Conservation (phyloP, 306 rosid genomes). For the Fagus crenata region DNA sequence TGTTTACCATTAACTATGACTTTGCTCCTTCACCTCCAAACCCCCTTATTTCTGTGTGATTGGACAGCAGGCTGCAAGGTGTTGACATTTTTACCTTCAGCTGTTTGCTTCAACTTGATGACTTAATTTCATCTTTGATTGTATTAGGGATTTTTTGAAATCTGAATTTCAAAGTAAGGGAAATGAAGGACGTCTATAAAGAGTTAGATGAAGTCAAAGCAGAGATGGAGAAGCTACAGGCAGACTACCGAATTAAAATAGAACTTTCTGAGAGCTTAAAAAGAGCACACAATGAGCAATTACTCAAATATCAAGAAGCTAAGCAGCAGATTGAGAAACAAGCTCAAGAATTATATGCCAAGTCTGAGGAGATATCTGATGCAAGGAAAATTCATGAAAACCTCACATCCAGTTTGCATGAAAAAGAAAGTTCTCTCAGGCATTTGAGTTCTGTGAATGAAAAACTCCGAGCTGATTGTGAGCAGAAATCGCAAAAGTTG, state of each 20-base stretch:
- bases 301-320: conserved; percentile 49
- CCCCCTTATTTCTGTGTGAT: neutral
- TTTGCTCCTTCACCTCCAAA: neutral
- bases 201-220: conserved; percentile 50
- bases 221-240: conserved; percentile 52
- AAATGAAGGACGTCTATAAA: conserved; percentile 40
- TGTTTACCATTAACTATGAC: neutral
- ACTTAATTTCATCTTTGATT: neutral
- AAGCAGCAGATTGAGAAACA: conserved; percentile 42
- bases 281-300: conserved; percentile 36
- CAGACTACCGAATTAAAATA: conserved; percentile 39
- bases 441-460: conserved; percentile 45
- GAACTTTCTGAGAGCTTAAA: conserved; percentile 42
- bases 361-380: conserved; percentile 48
- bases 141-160: conserved; percentile 20
- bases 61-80: too few species aligned
- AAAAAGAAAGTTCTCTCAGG: conserved; percentile 38
- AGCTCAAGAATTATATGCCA: conserved; percentile 38
- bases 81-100: neutral
- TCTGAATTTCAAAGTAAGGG: conserved; percentile 22
- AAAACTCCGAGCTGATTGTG: conserved; percentile 38
- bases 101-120: neutral
- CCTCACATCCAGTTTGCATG: conserved; percentile 48
- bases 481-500: conserved; percentile 41
- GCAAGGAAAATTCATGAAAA: conserved; percentile 39